Base-by-base conservation (phyloP, 805 yeast species). In the Starmerella roubikii region DNA sequence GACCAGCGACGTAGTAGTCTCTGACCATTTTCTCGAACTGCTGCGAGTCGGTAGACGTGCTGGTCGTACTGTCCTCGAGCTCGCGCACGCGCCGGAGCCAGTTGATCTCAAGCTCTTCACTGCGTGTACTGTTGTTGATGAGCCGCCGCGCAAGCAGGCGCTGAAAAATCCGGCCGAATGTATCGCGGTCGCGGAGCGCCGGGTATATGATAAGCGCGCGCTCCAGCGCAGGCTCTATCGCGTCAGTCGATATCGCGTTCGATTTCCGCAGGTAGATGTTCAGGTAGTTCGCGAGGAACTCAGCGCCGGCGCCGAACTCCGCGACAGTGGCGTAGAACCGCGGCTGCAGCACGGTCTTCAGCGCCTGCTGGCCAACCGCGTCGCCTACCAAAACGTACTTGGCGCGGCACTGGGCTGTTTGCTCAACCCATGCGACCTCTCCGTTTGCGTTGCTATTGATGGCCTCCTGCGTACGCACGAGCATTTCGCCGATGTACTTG, bases 11-110 rank as follows among this genome's bases (percentile, higher is more conserved):
- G 50, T 82, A 74, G 66, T 88, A 82, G 61, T 88, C 96, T 54
- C 77, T 78, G 58, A 91, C 84, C 98, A 91, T 91, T 53, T 83
- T 80, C 16, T 94, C 82, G 59, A 88, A 82, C 56, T 84, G 36
- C 21, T n/a, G 31, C 10, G 33, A 18, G 24, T 30, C 33, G 10
- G 31, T 29, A 4, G 31, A 15, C 13, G 31, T 29, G 20, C 20
- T 15, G 18, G 31, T 15, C 4, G 24, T 9, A 3, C 16, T 24
- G 54, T 33, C 30, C 12, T 38, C 40, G 17, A 28, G 39, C 11
- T 32, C 40, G 13, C 34, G 27, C n/a, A 44, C 34, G 13, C 40
- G 32, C 2, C 30, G 45, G 16, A 44, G 34, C 50, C 48, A 37
- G 34, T 42, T 33, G 51, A 82, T 88, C 62, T 91, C 99, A 28